Percentiles rank a stretch among this genome's conserved stretches.
phyloP scores from a whole-genome alignment of 108 stramenopile species.

The Skeletonema potamos region DNA sequence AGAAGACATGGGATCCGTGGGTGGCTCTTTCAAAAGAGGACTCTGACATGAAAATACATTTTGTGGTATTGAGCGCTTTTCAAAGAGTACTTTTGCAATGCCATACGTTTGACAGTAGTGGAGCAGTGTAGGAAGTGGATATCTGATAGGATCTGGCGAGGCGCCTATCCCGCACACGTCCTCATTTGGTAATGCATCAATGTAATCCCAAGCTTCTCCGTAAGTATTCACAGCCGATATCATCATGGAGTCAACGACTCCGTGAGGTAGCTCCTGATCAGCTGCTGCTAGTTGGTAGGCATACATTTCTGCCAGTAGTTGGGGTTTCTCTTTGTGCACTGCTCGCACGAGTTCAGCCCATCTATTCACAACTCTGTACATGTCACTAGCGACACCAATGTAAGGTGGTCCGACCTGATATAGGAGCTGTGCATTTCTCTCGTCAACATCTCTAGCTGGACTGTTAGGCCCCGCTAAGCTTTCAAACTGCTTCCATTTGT shows the following conservation, averaged over 20 bases:
- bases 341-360: constrained; percentile 79
- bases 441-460: constrained; percentile 35
- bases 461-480: constrained; percentile 59
- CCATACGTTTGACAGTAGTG: constrained; percentile 86
- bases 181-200: constrained; percentile 37
- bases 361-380: constrained; percentile 66
- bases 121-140: constrained; percentile 55
- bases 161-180: constrained; percentile 24
- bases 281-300: constrained; percentile 87
- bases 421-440: constrained; percentile 47
- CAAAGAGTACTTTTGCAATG: constrained; percentile 64
- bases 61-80: constrained; percentile 62
- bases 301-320: constrained; percentile 52
- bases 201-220: constrained; percentile 82
- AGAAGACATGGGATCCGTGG: constrained; percentile 43
- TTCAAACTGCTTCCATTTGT: constrained; percentile 63
- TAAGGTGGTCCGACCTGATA: constrained; percentile 95
- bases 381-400: constrained; percentile 78
- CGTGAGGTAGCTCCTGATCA: constrained; percentile 72
- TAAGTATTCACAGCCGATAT: constrained; percentile 51
- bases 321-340: constrained; percentile 53
- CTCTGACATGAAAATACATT: constrained; percentile 72
- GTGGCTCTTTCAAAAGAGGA: constrained; percentile 63
- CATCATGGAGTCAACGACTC: constrained; percentile 80
- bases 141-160: constrained; percentile 14